Percentiles rank a stretch among this genome's conserved stretches.
Conservation (phyloP, 192 early-diverging fungal species). For the Thamnidium elegans region DNA sequence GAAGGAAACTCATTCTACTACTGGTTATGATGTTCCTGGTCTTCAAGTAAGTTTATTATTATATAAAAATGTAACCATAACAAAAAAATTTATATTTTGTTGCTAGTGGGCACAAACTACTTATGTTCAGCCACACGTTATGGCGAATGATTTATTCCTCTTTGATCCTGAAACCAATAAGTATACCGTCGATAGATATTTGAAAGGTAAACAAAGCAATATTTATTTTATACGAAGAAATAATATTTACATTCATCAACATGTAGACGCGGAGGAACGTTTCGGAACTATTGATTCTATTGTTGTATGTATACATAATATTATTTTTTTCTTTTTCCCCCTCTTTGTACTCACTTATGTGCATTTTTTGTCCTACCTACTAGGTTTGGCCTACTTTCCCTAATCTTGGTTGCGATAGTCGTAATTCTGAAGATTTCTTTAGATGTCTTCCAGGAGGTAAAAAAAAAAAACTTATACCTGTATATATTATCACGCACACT, state of each 20-base stretch:
- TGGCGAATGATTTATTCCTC: slow-evolving; percentile 22
- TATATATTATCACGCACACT: too few relatives aligned
- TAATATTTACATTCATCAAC: background rate
- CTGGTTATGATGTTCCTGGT: slow-evolving; percentile 15
- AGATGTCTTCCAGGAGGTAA: slow-evolving; percentile 25
- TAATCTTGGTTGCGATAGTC: slow-evolving; percentile 27
- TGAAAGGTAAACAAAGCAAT: slow-evolving; percentile 12
- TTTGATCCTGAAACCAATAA: slow-evolving; percentile 16
- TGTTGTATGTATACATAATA: slow-evolving; percentile 11
- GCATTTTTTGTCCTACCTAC: too few relatives aligned
- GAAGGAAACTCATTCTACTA: background rate
- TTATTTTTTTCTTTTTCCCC: too few relatives aligned
- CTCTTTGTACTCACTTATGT: background rate
- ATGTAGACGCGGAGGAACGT: slow-evolving; percentile 16
- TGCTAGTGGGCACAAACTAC: slow-evolving; percentile 19
- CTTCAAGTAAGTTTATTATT: slow-evolving; percentile 11
- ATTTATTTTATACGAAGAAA: background rate
- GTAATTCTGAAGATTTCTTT: slow-evolving; percentile 27
- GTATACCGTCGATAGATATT: slow-evolving; percentile 19
- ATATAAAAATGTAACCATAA: background rate
- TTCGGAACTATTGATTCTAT: slow-evolving; percentile 22
- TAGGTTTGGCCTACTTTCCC: slow-evolving; percentile 21
- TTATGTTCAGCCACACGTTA: slow-evolving; percentile 24
- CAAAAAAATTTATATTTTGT: background rate
- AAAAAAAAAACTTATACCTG: background rate